Conservation (phyloP, 257 asterid genomes). For the Solanum ossicruentum region DNA sequence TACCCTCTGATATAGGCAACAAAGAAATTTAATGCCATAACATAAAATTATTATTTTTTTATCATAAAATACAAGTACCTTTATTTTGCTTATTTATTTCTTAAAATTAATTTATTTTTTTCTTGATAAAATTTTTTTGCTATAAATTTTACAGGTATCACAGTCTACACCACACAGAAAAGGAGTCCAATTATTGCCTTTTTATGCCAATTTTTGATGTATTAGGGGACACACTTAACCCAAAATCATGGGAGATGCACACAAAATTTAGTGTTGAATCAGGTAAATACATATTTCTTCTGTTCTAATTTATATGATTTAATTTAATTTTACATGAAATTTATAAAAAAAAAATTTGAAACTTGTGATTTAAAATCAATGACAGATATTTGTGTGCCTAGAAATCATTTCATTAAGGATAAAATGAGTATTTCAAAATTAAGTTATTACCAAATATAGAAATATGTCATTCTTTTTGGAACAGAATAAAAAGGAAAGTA, state of each 20-base stretch:
- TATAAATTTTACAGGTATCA: conserved; percentile 46
- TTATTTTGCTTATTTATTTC: not conserved
- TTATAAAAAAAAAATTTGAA: too few relatives aligned
- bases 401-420: too few relatives aligned
- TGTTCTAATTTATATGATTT: too few relatives aligned
- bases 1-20: not conserved
- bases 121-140: not conserved
- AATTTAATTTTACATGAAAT: too few relatives aligned
- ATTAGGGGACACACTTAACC: conserved; percentile 56
- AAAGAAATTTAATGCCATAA: not conserved
- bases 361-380: too few relatives aligned
- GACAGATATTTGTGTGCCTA: too few relatives aligned
- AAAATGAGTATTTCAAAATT: too few relatives aligned
- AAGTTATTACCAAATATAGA: too few relatives aligned
- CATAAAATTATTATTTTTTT: not conserved
- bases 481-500: too few relatives aligned
- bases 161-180: conserved; percentile 55
- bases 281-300: conserved; percentile 9
- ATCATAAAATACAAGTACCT: not conserved
- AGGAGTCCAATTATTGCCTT: conserved; percentile 63
- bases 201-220: conserved; percentile 86
- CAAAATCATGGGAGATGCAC: conserved; percentile 67
- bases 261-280: conserved; percentile 33
- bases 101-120: not conserved
- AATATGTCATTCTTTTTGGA: too few relatives aligned